Percentiles rank a stretch among this genome's conserved stretches.
phyloP scores from a whole-genome alignment of 495 filamentous ascomycete species.

The Schizothecium vesticola region DNA sequence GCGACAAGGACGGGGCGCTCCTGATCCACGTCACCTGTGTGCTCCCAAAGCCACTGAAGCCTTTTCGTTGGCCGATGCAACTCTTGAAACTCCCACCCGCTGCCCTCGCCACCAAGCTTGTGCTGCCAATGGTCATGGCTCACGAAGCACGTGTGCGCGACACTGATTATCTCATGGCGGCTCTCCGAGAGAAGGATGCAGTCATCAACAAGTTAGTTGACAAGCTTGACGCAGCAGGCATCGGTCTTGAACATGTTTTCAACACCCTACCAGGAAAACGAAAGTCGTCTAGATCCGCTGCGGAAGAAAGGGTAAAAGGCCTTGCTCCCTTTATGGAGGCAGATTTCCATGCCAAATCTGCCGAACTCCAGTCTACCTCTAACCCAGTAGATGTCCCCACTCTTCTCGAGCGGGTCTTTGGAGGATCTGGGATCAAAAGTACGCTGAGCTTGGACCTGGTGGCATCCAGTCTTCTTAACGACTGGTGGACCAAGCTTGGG shows the following conservation, averaged over 20 bases:
- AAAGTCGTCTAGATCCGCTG: constrained; percentile 38
- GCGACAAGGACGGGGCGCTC: constrained; percentile 38
- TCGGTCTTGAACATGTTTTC: constrained; percentile 65
- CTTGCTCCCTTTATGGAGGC: constrained; percentile 48
- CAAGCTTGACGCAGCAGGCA: constrained; percentile 64
- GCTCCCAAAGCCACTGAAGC: constrained; percentile 61
- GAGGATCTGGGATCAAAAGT: constrained; percentile 24
- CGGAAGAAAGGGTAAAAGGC: constrained; percentile 50
- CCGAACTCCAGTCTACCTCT: constrained; percentile 20
- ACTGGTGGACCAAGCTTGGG: constrained; percentile 48
- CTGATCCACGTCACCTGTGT: constrained; percentile 53
- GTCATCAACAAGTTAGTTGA: constrained; percentile 71
- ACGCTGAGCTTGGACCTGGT: constrained; percentile 21
- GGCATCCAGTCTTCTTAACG: constrained; percentile 31
- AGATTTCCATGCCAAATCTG: constrained; percentile 39
- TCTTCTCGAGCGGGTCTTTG: constrained; percentile 34
- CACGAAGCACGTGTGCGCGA: constrained; percentile 47
- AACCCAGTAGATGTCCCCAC: constrained; percentile 30
- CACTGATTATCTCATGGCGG: constrained; percentile 50
- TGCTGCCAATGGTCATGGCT: constrained; percentile 63
- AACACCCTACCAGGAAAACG: constrained; percentile 54
- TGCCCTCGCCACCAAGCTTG: constrained; percentile 53
- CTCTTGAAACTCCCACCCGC: constrained; percentile 52
- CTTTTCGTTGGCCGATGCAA: constrained; percentile 64
- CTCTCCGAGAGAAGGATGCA: constrained; percentile 70